These are phyloP conservation scores for Cydonia oblonga DNA, from an alignment of 331 rosid species.

Conservation along the genomic window DNA sequence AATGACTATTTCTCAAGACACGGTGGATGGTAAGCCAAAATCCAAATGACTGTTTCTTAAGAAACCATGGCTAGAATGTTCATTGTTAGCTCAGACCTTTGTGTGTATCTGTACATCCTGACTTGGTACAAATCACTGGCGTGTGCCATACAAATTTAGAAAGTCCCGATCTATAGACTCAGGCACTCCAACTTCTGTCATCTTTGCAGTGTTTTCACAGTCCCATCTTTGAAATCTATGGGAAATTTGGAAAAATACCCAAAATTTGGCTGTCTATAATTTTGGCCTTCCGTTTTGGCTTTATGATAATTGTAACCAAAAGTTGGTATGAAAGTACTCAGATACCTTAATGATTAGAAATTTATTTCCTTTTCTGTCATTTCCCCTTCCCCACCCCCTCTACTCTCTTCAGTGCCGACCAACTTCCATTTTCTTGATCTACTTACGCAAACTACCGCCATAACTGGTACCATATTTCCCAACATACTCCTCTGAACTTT, in stretches of 20 bases:
- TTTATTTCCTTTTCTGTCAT: not conserved
- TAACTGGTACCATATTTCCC: not conserved
- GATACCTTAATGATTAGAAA: not conserved
- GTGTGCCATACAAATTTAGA: not conserved
- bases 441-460: not conserved
- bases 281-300: not conserved
- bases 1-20: slow-evolving; percentile 94
- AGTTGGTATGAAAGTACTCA: not conserved
- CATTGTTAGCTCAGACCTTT: not conserved
- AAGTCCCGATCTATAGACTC: not conserved
- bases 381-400: not conserved
- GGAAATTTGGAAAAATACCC: not conserved
- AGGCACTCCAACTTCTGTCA: not conserved
- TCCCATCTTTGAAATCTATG: not conserved
- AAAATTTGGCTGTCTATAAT: not conserved
- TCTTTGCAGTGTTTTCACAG: not conserved
- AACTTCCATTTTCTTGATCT: not conserved
- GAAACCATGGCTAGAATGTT: slow-evolving; percentile 43
- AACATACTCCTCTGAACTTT: not conserved
- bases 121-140: not conserved
- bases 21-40: slow-evolving; percentile 73
- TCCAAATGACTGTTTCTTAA: slow-evolving; percentile 40
- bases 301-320: not conserved
- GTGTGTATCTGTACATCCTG: not conserved
- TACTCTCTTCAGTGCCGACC: not conserved